Conservation (phyloP, 225 moss, liverwort and hornwort species). For the Physcomitrellopsis africana region DNA sequence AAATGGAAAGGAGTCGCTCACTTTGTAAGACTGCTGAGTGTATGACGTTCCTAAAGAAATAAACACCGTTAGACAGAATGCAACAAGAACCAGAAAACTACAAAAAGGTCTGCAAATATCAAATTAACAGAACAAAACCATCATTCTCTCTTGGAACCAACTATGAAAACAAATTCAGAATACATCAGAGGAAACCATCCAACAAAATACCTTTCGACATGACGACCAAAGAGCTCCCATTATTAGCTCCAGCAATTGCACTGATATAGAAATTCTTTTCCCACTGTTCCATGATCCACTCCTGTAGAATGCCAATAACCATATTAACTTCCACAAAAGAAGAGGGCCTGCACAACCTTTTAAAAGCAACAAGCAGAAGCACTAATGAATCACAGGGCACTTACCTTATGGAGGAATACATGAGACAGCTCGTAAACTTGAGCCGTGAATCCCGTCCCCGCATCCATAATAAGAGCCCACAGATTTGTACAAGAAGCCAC, state of each 20-base stretch:
- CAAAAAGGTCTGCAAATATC: not conserved
- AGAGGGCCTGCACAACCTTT: not conserved
- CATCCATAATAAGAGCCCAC: conserved; percentile 99
- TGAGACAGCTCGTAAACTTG: conserved; percentile 98
- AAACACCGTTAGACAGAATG: not conserved
- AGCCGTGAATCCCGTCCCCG: conserved; percentile 92
- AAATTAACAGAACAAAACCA: too few species aligned
- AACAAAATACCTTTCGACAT: conserved; percentile 86
- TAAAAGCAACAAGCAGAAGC: too few species aligned
- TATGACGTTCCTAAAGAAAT: conserved; percentile 75
- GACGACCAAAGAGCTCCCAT: conserved; percentile 97
- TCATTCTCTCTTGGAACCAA: too few species aligned
- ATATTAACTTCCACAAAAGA: not conserved
- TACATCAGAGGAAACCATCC: too few species aligned
- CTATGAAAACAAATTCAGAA: too few species aligned
- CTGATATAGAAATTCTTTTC: conserved; percentile 99
- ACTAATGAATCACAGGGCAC: not conserved
- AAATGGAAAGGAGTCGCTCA: conserved; percentile 97
- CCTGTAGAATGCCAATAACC: conserved; percentile 37
- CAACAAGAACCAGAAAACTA: fast-evolving
- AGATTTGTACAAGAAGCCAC: conserved; percentile 99
- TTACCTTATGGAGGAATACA: conserved; percentile 95
- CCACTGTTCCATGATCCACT: conserved; percentile 99
- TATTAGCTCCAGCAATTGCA: conserved; percentile 97
- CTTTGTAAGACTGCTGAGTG: conserved; percentile 98